A percentile compares a stretch with the other conserved stretches of the same genome.
Conservation (phyloP, 192 early-diverging fungal species). For the Podila horticola region DNA sequence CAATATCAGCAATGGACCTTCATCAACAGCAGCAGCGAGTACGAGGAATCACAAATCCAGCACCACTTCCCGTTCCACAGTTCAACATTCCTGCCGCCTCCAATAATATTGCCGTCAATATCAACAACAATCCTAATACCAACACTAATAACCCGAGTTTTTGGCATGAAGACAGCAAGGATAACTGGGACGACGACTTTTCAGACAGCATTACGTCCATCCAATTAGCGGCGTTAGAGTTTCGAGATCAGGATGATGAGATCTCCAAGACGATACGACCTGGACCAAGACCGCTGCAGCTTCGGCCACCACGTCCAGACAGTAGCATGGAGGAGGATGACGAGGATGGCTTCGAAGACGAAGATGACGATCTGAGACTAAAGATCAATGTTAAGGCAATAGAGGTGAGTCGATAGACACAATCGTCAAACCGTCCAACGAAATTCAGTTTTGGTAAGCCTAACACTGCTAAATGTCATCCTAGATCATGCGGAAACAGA, state of each 20-base stretch:
- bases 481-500: not conserved
- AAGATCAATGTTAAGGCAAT: conserved; percentile 19
- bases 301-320: not conserved
- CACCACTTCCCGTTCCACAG: conserved; percentile 5
- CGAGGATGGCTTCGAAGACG: conserved; percentile 32
- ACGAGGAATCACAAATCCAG: not conserved
- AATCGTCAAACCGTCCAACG: too few species aligned
- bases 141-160: not conserved
- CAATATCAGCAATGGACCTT: not conserved
- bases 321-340: conserved; percentile 21
- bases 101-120: not conserved
- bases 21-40: not conserved
- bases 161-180: conserved; percentile 25
- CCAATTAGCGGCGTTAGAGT: conserved; percentile 36
- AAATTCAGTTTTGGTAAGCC: not conserved
- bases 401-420: conserved; percentile 1
- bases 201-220: conserved; percentile 40
- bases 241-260: conserved; percentile 38
- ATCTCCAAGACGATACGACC: conserved; percentile 27
- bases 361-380: conserved; percentile 19
- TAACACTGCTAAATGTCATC: not conserved
- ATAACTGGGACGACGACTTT: conserved; percentile 59
- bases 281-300: not conserved
- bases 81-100: conserved; percentile 8
- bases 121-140: conserved; percentile 12